Evolutionary conservation across 2,329 filamentous ascomycete genomes (phyloP).

Genomic region (Cephalotrichum gorgonifer): DNA sequence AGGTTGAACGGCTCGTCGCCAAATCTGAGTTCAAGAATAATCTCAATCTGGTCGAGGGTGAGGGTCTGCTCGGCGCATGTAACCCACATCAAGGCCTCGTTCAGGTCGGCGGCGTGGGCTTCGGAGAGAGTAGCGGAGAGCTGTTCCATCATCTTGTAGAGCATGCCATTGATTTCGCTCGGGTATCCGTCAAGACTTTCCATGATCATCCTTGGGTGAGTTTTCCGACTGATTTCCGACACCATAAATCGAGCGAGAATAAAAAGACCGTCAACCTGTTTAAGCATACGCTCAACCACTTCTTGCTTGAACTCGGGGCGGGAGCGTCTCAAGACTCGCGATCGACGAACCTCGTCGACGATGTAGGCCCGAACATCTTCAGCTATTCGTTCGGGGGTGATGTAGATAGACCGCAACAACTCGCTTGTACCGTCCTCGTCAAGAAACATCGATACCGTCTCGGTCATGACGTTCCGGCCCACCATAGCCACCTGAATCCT

Average conservation of each 20-base stretch:
- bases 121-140: slow-evolving; percentile 27
- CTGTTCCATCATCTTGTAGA: slow-evolving; percentile 28
- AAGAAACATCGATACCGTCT: slow-evolving; percentile 22
- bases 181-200: slow-evolving; percentile 33
- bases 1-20: slow-evolving; percentile 27
- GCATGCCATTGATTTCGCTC: slow-evolving; percentile 30
- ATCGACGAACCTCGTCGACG: slow-evolving; percentile 25
- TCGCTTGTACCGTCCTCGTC: slow-evolving; percentile 20
- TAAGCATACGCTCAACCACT: slow-evolving; percentile 27
- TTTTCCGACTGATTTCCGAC: slow-evolving; percentile 33
- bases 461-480: slow-evolving; percentile 30
- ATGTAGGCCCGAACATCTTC: slow-evolving; percentile 32
- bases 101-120: slow-evolving; percentile 29
- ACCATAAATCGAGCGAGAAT: slow-evolving; percentile 40
- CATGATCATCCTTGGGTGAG: slow-evolving; percentile 31
- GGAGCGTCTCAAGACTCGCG: slow-evolving; percentile 23
- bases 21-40: slow-evolving; percentile 29
- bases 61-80: slow-evolving; percentile 32
- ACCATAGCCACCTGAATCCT: slow-evolving; percentile 26
- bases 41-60: slow-evolving; percentile 32
- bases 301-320: slow-evolving; percentile 21
- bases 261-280: slow-evolving; percentile 34
- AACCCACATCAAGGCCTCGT: slow-evolving; percentile 35
- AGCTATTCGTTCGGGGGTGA: slow-evolving; percentile 30
- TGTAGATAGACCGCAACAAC: slow-evolving; percentile 26